A percentile compares a stretch with the other conserved stretches of the same genome.
Evolutionary conservation across 208 protist genomes (phyloP).

Genomic region (Naegleria lovaniensis): DNA sequence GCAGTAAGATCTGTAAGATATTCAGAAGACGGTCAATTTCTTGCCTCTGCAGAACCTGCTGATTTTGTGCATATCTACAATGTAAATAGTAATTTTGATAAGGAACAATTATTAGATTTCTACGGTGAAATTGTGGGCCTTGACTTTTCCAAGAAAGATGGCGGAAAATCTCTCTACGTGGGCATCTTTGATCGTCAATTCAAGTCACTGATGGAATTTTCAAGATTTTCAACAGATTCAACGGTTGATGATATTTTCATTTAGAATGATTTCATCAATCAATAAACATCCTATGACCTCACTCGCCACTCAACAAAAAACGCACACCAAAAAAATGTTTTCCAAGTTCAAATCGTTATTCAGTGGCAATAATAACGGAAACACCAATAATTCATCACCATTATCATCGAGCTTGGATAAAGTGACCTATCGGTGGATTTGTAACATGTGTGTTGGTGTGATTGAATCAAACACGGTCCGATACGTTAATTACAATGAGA

Average conservation of each 20-base stretch:
- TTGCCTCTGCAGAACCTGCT: neutral
- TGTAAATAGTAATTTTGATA: neutral
- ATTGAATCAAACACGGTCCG: neutral
- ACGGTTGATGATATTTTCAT: too few relatives aligned
- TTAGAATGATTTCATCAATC: too few relatives aligned
- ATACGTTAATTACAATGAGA: neutral
- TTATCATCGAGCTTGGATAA: neutral
- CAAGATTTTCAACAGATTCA: neutral
- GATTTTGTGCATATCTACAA: slow-evolving; percentile 19
- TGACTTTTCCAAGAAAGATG: neutral
- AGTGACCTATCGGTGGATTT: neutral
- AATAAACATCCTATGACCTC: too few relatives aligned
- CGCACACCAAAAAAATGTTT: neutral
- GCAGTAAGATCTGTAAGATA: neutral
- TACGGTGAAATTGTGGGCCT: neutral
- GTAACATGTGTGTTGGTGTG: neutral
- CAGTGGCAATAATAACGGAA: neutral
- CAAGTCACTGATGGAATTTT: neutral
- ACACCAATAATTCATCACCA: neutral
- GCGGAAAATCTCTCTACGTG: neutral
- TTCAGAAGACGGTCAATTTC: neutral
- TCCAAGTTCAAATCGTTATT: neutral
- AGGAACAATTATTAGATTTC: neutral
- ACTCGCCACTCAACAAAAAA: too few relatives aligned
- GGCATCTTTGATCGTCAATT: neutral